These are phyloP conservation scores for Teratosphaeriaceae sp. DNA, from an alignment of 2,329 filamentous ascomycete genomes.

Conservation along the genomic window DNA sequence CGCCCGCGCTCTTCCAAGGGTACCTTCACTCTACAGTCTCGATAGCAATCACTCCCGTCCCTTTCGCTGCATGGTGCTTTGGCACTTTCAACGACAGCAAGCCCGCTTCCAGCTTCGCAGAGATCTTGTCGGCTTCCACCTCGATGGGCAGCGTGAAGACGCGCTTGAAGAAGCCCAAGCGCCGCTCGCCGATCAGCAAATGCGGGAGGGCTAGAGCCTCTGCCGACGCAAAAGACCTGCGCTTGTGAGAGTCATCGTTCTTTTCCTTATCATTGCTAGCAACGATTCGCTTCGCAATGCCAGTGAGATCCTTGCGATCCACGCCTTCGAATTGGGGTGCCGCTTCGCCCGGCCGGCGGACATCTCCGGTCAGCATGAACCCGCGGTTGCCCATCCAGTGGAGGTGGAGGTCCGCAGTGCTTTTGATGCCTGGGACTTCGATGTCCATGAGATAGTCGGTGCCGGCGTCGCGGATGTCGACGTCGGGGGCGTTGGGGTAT, in stretches of 20 bases:
- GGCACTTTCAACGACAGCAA: slow-evolving; percentile 9
- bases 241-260: background rate
- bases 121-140: slow-evolving; percentile 9
- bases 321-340: background rate
- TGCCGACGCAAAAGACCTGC: background rate
- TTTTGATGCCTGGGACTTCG: slow-evolving; percentile 14
- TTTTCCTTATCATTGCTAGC: background rate
- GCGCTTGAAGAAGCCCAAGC: slow-evolving; percentile 11
- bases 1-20: background rate
- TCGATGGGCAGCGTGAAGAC: slow-evolving; percentile 12
- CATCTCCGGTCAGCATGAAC: slow-evolving; percentile 9
- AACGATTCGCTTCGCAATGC: background rate
- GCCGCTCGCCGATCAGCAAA: slow-evolving; percentile 6
- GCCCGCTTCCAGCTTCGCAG: slow-evolving; percentile 6
- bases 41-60: background rate
- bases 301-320: background rate
- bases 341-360: background rate
- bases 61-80: slow-evolving; percentile 6
- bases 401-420: slow-evolving; percentile 6
- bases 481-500: slow-evolving; percentile 14
- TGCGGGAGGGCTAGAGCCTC: background rate
- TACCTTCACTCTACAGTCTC: background rate
- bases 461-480: slow-evolving; percentile 12
- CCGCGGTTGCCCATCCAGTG: slow-evolving; percentile 9
- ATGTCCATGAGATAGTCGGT: slow-evolving; percentile 11